Evolutionary conservation across 345 rosid species (phyloP).

Genomic region (Populus pruinosa): DNA sequence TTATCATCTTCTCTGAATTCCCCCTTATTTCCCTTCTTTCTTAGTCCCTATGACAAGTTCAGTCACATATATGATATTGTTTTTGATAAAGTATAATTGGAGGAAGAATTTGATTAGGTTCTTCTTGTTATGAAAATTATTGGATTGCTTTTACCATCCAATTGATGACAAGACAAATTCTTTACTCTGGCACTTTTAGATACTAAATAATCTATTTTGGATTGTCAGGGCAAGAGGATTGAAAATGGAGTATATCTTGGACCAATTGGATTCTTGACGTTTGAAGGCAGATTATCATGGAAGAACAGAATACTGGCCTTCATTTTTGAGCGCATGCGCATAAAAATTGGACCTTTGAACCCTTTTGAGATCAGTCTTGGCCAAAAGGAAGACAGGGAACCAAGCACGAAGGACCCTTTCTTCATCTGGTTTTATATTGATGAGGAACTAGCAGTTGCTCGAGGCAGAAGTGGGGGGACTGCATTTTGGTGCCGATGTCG

Average conservation of each 20-base stretch:
- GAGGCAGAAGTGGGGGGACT: slow-evolving; percentile 84
- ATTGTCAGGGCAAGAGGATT: slow-evolving; percentile 66
- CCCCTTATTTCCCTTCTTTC: too few species aligned
- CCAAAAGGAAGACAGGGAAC: slow-evolving; percentile 57
- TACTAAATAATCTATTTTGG: slow-evolving; percentile 1
- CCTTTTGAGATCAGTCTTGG: slow-evolving; percentile 72
- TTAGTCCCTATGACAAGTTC: too few species aligned
- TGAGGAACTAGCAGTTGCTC: slow-evolving; percentile 87
- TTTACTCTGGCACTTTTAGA: neutral
- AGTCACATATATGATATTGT: too few species aligned
- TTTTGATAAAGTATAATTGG: neutral
- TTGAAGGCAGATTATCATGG: slow-evolving; percentile 85
- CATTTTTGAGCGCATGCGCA: slow-evolving; percentile 59
- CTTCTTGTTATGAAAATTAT: neutral
- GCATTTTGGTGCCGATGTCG: slow-evolving; percentile 89
- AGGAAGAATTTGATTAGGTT: neutral
- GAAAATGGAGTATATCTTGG: slow-evolving; percentile 92
- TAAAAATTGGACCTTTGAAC: slow-evolving; percentile 70
- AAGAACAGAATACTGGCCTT: slow-evolving; percentile 74
- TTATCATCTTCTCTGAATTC: too few species aligned
- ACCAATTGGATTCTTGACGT: slow-evolving; percentile 72
- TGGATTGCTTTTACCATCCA: neutral
- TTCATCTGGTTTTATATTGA: slow-evolving; percentile 84
- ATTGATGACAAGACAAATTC: neutral
- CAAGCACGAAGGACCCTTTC: slow-evolving; percentile 82